A percentile compares a stretch with the other conserved stretches of the same genome.
phyloP scores from a whole-genome alignment of 2,329 filamentous ascomycete genomes.

The Aulographum hederae region DNA sequence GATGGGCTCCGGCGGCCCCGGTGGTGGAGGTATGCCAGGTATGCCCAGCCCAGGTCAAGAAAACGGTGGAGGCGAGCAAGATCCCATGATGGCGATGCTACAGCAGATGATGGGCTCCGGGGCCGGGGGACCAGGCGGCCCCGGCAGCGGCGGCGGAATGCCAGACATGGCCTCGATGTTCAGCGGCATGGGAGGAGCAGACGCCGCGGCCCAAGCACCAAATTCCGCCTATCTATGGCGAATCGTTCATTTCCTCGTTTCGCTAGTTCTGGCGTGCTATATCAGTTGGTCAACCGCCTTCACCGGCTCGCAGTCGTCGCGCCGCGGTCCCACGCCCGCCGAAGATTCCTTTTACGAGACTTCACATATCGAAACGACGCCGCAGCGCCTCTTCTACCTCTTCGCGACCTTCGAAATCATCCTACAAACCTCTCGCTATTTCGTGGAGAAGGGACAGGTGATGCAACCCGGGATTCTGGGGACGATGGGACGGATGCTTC shows the following conservation, averaged over 20 bases:
- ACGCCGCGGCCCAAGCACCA: constrained; percentile 15
- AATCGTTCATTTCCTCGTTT: constrained; percentile 54
- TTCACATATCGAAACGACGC: constrained; percentile 15
- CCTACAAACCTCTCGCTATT: constrained; percentile 52
- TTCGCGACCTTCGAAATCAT: constrained; percentile 62
- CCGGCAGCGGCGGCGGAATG: constrained; percentile 17
- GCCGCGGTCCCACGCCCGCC: constrained; percentile 14
- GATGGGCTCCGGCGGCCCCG: constrained; percentile 2
- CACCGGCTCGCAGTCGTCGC: constrained; percentile 43
- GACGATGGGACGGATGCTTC: constrained; percentile 45
- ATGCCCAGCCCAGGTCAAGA: constrained; percentile 7
- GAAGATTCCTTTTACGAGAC: constrained; percentile 15
- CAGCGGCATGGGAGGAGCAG: not conserved
- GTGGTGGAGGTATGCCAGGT: constrained; percentile 5
- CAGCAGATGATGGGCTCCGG: constrained; percentile 57
- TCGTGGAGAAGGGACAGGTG: constrained; percentile 43
- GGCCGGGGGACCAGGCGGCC: no score
- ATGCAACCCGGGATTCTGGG: constrained; percentile 45
- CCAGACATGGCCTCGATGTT: constrained; percentile 9
- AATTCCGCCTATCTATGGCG: constrained; percentile 44
- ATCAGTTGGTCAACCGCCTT: constrained; percentile 51
- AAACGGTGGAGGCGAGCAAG: constrained; percentile 28
- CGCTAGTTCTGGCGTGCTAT: constrained; percentile 51
- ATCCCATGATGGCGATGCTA: constrained; percentile 58
- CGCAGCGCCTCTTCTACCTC: constrained; percentile 53